Evolutionary conservation across 495 filamentous ascomycete genomes (phyloP).

Genomic region (Aspergillus avenaceus): DNA sequence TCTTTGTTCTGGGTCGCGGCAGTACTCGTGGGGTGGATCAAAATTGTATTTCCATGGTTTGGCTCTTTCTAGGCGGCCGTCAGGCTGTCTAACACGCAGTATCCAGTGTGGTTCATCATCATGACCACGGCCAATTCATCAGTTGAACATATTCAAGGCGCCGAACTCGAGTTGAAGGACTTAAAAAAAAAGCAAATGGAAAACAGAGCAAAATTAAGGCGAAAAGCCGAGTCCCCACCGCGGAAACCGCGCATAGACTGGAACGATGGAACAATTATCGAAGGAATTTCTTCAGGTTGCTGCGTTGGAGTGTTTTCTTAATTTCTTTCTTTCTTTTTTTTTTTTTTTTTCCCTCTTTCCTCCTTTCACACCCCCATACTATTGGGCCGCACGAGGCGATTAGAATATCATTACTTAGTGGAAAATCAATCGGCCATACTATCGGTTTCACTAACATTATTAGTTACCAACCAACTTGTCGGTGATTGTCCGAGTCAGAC

Average conservation of each 20-base stretch:
- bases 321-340: constrained; percentile 3
- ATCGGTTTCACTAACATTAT: background rate
- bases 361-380: too few species aligned
- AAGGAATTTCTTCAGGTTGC: background rate
- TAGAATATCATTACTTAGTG: background rate
- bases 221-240: constrained; percentile 15
- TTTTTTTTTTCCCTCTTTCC: too few species aligned
- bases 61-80: background rate
- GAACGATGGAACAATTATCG: constrained; percentile 3
- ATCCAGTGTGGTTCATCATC: background rate
- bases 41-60: background rate
- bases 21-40: background rate
- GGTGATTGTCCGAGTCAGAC: constrained; percentile 10
- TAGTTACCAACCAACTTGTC: background rate
- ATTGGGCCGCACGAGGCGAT: constrained; percentile 8
- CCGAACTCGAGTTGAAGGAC: too few species aligned
- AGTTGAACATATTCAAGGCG: too few species aligned
- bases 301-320: background rate
- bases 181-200: too few species aligned
- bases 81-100: background rate
- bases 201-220: background rate
- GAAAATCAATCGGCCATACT: background rate
- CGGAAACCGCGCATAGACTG: constrained; percentile 14
- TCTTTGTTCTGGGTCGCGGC: constrained; percentile 5
- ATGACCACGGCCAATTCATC: background rate